These are phyloP conservation scores for Cytospora chrysosperma DNA, from an alignment of 2,329 filamentous ascomycete genomes.

Conservation along the genomic window DNA sequence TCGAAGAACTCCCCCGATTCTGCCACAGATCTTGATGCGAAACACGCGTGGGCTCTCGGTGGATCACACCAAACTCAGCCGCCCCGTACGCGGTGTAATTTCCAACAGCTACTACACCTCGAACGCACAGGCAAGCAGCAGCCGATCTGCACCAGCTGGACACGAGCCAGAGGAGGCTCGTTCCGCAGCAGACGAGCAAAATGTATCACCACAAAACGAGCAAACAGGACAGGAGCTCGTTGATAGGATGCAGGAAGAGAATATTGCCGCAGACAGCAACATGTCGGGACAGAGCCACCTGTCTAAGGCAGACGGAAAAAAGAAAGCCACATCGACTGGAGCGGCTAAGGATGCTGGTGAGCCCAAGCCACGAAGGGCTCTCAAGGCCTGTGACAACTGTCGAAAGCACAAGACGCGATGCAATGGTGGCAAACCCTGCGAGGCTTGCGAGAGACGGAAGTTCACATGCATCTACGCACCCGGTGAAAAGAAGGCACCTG, in stretches of 20 bases:
- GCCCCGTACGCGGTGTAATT: background rate
- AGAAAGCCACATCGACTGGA: background rate
- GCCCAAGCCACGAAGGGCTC: background rate
- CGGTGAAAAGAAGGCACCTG: background rate
- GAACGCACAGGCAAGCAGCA: background rate
- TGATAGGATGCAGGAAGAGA: background rate
- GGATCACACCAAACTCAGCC: background rate
- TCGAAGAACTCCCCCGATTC: background rate
- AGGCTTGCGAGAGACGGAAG: slow-evolving; percentile 3
- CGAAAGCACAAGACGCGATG: slow-evolving; percentile 21
- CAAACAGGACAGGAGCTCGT: background rate
- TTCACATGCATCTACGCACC: slow-evolving; percentile 8
- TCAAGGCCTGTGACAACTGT: slow-evolving; percentile 17
- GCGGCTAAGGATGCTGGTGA: background rate
- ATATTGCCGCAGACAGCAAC: background rate
- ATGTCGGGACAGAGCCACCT: background rate
- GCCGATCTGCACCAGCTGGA: background rate
- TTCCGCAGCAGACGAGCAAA: background rate
- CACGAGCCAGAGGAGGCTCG: background rate
- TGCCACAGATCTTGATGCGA: slow-evolving; percentile 1
- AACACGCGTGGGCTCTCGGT: background rate
- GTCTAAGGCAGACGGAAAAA: background rate
- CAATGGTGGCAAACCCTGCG: slow-evolving; percentile 11
- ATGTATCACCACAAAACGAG: background rate
- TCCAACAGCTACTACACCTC: background rate